These are phyloP conservation scores for Candida cerambycidarum DNA, from an alignment of 805 yeast species.

Conservation along the genomic window DNA sequence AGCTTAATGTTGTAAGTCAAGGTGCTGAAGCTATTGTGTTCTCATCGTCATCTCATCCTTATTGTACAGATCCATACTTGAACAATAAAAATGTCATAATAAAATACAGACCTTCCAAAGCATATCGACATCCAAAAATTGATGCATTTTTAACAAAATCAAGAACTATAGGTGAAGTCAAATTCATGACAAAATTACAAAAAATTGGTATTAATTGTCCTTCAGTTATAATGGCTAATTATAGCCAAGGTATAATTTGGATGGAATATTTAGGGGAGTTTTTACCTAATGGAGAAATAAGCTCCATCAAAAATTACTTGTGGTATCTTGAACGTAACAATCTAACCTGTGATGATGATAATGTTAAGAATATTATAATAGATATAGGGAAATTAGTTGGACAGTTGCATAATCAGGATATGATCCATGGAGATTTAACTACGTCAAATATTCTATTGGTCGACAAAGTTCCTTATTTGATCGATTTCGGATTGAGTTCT, in stretches of 20 bases:
- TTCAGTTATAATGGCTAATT: slow-evolving; percentile 70
- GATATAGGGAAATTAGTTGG: slow-evolving; percentile 71
- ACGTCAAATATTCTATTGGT: slow-evolving; percentile 76
- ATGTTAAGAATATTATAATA: slow-evolving; percentile 45
- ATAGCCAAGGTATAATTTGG: slow-evolving; percentile 78
- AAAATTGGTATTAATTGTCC: slow-evolving; percentile 70
- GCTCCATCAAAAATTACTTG: slow-evolving; percentile 70
- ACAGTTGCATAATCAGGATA: slow-evolving; percentile 67
- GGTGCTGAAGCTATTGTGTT: slow-evolving; percentile 92
- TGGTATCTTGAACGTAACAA: slow-evolving; percentile 53
- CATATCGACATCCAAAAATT: slow-evolving; percentile 83
- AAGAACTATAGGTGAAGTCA: slow-evolving; percentile 82
- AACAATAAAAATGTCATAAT: slow-evolving; percentile 51
- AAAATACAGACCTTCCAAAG: slow-evolving; percentile 85
- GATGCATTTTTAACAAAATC: slow-evolving; percentile 76
- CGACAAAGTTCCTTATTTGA: slow-evolving; percentile 53
- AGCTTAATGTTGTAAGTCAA: slow-evolving; percentile 63
- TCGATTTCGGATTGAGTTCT: slow-evolving; percentile 90
- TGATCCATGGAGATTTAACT: slow-evolving; percentile 93
- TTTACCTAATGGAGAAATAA: slow-evolving; percentile 50
- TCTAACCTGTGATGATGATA: slow-evolving; percentile 25
- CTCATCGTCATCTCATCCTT: slow-evolving; percentile 64
- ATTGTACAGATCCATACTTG: slow-evolving; percentile 26
- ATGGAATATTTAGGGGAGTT: slow-evolving; percentile 74
- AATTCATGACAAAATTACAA: slow-evolving; percentile 59